Percentiles rank a stretch among this genome's conserved stretches.
Conservation (phyloP, 2,329 filamentous ascomycete genomes). For the Lanzia echinophila region DNA sequence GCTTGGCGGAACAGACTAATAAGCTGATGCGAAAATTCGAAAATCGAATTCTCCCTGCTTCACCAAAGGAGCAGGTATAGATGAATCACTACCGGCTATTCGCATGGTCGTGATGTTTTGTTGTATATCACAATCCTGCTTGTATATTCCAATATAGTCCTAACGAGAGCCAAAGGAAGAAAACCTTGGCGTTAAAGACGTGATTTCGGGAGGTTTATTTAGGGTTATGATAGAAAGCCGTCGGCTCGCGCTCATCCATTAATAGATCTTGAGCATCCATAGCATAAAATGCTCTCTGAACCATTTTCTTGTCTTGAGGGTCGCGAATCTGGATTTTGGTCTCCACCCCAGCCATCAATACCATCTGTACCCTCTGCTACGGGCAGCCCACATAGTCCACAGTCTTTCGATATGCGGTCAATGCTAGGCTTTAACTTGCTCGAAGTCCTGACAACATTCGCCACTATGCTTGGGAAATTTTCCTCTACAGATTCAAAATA, state of each 20-base stretch:
- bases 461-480: constrained; percentile 83
- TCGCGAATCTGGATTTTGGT: constrained; percentile 38
- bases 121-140: constrained; percentile 22
- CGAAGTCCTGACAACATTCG: constrained; percentile 91
- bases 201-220: not conserved
- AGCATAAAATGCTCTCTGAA: constrained; percentile 48
- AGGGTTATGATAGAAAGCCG: constrained; percentile 5
- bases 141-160: constrained; percentile 19
- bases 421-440: constrained; percentile 60
- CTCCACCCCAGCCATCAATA: constrained; percentile 52
- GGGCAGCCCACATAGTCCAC: constrained; percentile 63
- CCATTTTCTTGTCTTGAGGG: constrained; percentile 25
- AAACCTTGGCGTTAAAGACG: constrained; percentile 1
- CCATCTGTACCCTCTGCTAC: constrained; percentile 57
- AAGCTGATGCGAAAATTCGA: constrained; percentile 82
- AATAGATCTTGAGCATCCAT: constrained; percentile 65
- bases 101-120: constrained; percentile 10
- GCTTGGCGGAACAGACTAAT: constrained; percentile 92
- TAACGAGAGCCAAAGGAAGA: not conserved
- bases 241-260: constrained; percentile 36
- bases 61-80: constrained; percentile 23
- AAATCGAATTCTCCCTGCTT: constrained; percentile 43
- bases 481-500: constrained; percentile 85
- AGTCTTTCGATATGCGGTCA: constrained; percentile 36
- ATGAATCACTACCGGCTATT: not conserved